phyloP scores from a whole-genome alignment of 495 filamentous ascomycete species.

The Penicillium subrubescens region DNA sequence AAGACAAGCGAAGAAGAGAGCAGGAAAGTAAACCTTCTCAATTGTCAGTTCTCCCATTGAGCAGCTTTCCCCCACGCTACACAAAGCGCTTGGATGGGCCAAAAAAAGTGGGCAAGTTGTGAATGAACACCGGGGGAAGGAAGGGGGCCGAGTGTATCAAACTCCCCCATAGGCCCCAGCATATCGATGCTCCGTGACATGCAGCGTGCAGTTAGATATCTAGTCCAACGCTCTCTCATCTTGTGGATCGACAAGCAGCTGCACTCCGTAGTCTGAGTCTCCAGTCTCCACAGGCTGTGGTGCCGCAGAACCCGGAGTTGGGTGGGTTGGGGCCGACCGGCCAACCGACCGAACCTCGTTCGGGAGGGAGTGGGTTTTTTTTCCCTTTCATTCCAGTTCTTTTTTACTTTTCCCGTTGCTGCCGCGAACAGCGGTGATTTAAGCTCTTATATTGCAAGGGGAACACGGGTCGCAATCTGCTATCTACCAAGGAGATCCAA shows the following conservation, averaged over 20 bases:
- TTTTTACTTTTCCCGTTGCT: background rate
- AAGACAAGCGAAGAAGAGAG: background rate
- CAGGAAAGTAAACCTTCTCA: background rate
- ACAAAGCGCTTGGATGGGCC: conserved; percentile 2
- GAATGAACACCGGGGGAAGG: background rate
- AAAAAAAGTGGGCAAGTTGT: background rate
- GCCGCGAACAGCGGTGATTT: conserved; percentile 3
- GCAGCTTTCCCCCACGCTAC: conserved; percentile 5
- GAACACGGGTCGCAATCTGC: background rate
- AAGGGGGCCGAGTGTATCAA: background rate
- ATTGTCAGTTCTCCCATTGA: background rate
- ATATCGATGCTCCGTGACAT: conserved; percentile 29
- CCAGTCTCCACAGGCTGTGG: background rate
- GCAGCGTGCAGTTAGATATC: conserved; percentile 25
- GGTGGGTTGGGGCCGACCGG: conserved; percentile 10
- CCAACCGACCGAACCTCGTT: background rate
- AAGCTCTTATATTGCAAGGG: background rate
- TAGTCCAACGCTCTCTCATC: conserved; percentile 4
- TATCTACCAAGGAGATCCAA: conserved; percentile 12
- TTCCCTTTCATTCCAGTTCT: background rate
- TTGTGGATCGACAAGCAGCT: conserved; percentile 28
- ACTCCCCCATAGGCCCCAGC: background rate
- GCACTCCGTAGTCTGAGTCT: conserved; percentile 19
- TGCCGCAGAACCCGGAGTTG: conserved; percentile 25
- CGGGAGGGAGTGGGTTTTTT: background rate